Evolutionary conservation across 345 rosid species (phyloP).

Genomic region (Angophora floribunda): DNA sequence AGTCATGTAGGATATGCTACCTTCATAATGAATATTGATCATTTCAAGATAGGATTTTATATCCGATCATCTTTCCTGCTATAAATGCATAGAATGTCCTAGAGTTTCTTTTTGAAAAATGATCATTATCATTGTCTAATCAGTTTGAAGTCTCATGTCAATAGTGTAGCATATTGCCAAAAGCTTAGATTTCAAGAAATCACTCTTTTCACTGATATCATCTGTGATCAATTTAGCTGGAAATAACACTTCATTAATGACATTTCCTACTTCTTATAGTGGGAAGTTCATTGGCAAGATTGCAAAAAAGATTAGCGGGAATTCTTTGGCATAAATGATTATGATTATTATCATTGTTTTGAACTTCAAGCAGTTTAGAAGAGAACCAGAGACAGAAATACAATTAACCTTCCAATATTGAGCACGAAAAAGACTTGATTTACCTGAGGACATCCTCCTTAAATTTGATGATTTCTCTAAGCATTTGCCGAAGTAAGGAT

Average conservation of each 20-base stretch:
- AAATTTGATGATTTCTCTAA: constrained; percentile 59
- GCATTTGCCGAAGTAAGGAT: constrained; percentile 76
- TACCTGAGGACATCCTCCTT: constrained; percentile 57
- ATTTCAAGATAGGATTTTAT: background rate
- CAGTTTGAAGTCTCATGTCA: background rate
- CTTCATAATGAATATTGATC: background rate
- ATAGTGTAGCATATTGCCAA: background rate
- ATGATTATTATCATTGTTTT: background rate
- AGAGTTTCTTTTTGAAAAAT: background rate
- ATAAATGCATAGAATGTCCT: background rate
- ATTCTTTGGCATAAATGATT: background rate
- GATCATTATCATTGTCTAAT: background rate
- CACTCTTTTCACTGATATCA: background rate
- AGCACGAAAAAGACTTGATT: background rate
- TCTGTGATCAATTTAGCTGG: background rate
- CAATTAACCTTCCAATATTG: background rate
- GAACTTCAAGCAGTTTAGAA: background rate
- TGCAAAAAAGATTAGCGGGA: background rate
- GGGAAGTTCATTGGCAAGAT: background rate
- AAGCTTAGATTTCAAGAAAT: background rate
- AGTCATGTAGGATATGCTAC: background rate
- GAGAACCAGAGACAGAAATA: background rate
- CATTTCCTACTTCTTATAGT: background rate
- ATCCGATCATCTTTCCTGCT: background rate
- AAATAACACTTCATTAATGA: background rate